A percentile compares a stretch with the other conserved stretches of the same genome.
These are phyloP conservation scores for Penicillium egyptiacum DNA, from an alignment of 495 filamentous ascomycete genomes.

Conservation along the genomic window DNA sequence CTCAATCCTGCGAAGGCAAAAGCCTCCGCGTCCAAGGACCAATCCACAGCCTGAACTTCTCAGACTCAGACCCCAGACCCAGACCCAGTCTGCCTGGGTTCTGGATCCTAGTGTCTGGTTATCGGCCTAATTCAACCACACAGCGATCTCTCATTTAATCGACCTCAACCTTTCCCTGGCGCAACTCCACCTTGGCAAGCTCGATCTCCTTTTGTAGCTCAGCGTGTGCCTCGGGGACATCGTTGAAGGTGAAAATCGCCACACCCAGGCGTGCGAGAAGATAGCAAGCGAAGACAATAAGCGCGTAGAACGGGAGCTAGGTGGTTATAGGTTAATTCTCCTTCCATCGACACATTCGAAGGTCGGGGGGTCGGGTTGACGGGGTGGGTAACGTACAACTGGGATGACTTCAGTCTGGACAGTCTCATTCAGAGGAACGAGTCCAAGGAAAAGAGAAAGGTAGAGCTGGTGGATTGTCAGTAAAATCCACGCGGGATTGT, in stretches of 20 bases:
- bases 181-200: conserved; percentile 51
- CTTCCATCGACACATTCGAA: not conserved
- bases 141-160: conserved; percentile 35
- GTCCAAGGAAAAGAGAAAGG: conserved; percentile 77
- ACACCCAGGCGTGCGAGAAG: conserved; percentile 87
- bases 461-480: conserved; percentile 64
- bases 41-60: conserved; percentile 1
- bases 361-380: conserved; percentile 3
- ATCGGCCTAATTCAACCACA: not conserved
- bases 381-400: conserved; percentile 42
- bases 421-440: conserved; percentile 77
- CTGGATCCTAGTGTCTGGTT: too few species aligned
- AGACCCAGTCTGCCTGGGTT: not conserved
- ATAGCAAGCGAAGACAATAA: conserved; percentile 92
- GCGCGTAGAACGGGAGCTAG: conserved; percentile 86
- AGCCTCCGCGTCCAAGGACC: not conserved
- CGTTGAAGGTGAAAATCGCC: conserved; percentile 94
- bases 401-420: conserved; percentile 55
- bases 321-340: conserved; percentile 5
- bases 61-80: not conserved
- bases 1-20: conserved; percentile 3
- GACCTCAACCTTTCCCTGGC: conserved; percentile 49
- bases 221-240: conserved; percentile 86
- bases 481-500: not conserved
- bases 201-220: conserved; percentile 74